Evolutionary conservation across 495 filamentous ascomycete species (phyloP).

Genomic region (Recurvomyces mirabilis): DNA sequence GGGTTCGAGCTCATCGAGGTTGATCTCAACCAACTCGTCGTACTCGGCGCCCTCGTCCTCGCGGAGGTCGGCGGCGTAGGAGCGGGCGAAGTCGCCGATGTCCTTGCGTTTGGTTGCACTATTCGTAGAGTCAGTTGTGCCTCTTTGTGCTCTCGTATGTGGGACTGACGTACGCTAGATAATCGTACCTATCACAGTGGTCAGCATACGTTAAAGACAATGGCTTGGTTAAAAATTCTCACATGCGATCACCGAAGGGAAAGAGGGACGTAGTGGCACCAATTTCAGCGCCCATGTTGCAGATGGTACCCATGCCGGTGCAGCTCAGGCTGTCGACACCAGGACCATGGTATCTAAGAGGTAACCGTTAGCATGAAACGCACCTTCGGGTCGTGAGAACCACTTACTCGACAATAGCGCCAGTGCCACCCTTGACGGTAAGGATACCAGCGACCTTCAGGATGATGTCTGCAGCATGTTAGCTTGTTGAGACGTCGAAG

Average conservation of each 20-base stretch:
- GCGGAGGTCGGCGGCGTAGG: constrained; percentile 74
- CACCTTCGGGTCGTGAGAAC: neutral
- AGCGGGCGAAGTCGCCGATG: constrained; percentile 81
- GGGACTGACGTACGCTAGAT: too few relatives aligned
- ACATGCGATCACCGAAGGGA: constrained; percentile 96
- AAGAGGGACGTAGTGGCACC: constrained; percentile 97
- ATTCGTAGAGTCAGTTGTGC: neutral
- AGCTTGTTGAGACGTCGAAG: constrained; percentile 9
- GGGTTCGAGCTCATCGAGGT: constrained; percentile 88
- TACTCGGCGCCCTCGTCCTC: constrained; percentile 93
- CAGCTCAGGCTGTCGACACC: constrained; percentile 61
- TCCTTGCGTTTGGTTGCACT: constrained; percentile 75
- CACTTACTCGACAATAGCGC: constrained; percentile 84
- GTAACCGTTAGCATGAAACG: too few relatives aligned
- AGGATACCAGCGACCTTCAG: constrained; percentile 95
- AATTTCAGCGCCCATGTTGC: constrained; percentile 57
- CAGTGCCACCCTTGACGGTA: constrained; percentile 97
- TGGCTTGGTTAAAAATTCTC: constrained; percentile 69
- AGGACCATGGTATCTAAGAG: constrained; percentile 69
- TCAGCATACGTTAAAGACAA: too few relatives aligned
- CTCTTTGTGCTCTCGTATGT: too few relatives aligned
- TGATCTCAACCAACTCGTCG: constrained; percentile 91
- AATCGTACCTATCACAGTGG: constrained; percentile 71
- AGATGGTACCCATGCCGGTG: constrained; percentile 53
- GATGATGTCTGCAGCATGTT: constrained; percentile 61